phyloP scores from a whole-genome alignment of 176 grass and related monocot genomes.

The Phyllostachys edulis region DNA sequence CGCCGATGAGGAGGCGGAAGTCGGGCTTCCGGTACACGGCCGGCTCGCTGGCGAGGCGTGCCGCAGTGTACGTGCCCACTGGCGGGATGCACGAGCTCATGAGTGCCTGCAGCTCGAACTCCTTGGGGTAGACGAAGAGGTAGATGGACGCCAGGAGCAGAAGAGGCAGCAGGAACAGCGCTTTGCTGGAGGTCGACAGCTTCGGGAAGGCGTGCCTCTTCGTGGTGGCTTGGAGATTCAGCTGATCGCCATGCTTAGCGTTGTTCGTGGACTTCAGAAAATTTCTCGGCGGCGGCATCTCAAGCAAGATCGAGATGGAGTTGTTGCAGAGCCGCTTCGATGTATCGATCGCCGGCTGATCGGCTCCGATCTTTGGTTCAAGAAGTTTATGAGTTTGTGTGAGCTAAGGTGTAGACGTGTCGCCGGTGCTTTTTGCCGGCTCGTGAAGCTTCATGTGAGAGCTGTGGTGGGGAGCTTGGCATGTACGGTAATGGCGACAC shows the following conservation, averaged over 20 bases:
- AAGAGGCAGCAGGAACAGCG: slow-evolving; percentile 50
- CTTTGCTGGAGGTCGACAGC: slow-evolving; percentile 42
- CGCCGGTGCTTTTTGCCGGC: background rate
- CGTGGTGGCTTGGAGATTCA: background rate
- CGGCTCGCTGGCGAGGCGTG: background rate
- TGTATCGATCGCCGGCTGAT: no score
- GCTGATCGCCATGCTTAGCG: background rate
- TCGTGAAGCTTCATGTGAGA: slow-evolving; percentile 10
- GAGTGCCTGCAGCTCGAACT: slow-evolving; percentile 61
- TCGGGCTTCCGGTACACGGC: slow-evolving; percentile 37
- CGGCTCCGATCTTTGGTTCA: no score
- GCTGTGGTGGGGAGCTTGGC: slow-evolving; percentile 17
- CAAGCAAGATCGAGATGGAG: no score
- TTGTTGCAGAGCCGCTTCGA: no score
- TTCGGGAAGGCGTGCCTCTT: slow-evolving; percentile 37
- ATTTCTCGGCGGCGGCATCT: background rate
- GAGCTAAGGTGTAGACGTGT: background rate
- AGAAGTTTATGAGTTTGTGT: no score
- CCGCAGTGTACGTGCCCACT: background rate
- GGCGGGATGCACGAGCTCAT: slow-evolving; percentile 37
- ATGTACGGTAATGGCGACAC: background rate
- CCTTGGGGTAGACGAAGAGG: slow-evolving; percentile 61
- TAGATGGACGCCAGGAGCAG: slow-evolving; percentile 56
- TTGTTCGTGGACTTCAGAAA: background rate
- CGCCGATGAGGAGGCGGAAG: slow-evolving; percentile 64